These are phyloP conservation scores for Xylaria sp. DNA, from an alignment of 2,329 filamentous ascomycete species.

Conservation along the genomic window DNA sequence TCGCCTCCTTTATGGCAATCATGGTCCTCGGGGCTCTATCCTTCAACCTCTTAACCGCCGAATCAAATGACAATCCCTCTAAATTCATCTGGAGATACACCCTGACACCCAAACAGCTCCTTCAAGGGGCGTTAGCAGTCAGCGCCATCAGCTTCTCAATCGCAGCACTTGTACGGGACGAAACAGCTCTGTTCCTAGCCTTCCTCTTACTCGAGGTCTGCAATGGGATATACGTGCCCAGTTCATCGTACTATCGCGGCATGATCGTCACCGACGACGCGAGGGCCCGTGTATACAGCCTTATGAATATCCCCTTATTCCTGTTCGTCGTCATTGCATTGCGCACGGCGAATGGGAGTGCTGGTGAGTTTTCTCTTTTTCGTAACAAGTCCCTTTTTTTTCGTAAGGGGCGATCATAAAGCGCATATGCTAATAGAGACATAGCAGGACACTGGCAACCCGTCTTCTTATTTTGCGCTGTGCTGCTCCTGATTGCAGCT, in stretches of 20 bases:
- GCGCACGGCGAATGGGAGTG: conserved; percentile 31
- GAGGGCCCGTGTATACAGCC: conserved; percentile 30
- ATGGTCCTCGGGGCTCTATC: conserved; percentile 55
- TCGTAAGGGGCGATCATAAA: neutral
- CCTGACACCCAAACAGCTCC: conserved; percentile 20
- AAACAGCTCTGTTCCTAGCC: conserved; percentile 24
- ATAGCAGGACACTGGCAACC: conserved; percentile 19
- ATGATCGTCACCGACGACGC: conserved; percentile 28
- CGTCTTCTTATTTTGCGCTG: conserved; percentile 24
- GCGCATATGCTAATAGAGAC: neutral
- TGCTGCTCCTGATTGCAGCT: conserved; percentile 22
- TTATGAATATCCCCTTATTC: conserved; percentile 49
- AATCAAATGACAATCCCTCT: neutral
- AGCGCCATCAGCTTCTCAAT: conserved; percentile 25
- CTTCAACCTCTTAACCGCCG: conserved; percentile 37
- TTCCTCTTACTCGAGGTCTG: conserved; percentile 33
- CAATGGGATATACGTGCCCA: conserved; percentile 33
- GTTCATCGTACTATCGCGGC: conserved; percentile 31
- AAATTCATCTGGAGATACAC: neutral
- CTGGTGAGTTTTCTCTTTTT: conserved; percentile 14
- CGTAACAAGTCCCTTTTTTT: neutral
- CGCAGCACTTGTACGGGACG: conserved; percentile 20
- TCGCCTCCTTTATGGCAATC: conserved; percentile 53
- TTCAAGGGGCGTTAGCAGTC: conserved; percentile 22
- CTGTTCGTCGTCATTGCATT: conserved; percentile 49